phyloP scores from a whole-genome alignment of 495 filamentous ascomycete species.

The Hypoxylon fragiforme region DNA sequence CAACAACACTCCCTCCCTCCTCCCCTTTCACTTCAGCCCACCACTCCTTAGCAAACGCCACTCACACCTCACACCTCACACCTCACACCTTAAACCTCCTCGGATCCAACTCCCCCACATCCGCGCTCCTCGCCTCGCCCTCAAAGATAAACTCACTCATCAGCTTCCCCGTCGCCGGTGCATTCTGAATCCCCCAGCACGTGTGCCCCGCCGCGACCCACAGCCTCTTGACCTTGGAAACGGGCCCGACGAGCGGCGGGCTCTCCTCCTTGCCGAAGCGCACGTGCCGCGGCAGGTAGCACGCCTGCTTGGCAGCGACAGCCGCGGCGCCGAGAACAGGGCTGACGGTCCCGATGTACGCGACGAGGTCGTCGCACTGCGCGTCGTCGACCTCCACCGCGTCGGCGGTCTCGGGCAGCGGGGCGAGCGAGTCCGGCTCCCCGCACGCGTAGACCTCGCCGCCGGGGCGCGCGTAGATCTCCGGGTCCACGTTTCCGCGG shows the following conservation, averaged over 20 bases:
- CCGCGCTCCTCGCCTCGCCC: conserved; percentile 74
- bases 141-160: conserved; percentile 87
- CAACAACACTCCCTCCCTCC: too few species aligned
- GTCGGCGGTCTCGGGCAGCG: conserved; percentile 75
- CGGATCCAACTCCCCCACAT: conserved; percentile 71
- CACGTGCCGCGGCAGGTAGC: conserved; percentile 81
- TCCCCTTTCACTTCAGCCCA: too few species aligned
- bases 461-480: conserved; percentile 90
- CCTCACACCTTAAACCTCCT: conserved; percentile 55
- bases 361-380: conserved; percentile 85
- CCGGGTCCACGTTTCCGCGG: conserved; percentile 70
- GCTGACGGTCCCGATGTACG: conserved; percentile 77
- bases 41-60: too few species aligned
- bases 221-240: conserved; percentile 72
- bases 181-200: conserved; percentile 98
- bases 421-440: conserved; percentile 76
- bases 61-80: too few species aligned
- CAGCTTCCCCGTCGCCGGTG: conserved; percentile 83
- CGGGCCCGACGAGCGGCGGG: conserved; percentile 78
- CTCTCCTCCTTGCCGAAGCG: conserved; percentile 58
- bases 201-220: conserved; percentile 90
- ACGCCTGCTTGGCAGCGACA: conserved; percentile 82
- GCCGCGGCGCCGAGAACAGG: conserved; percentile 76
- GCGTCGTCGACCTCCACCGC: conserved; percentile 74
- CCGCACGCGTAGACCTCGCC: conserved; percentile 92